Base-by-base conservation (phyloP, 2,329 filamentous ascomycete genomes). In the Trichophyton benhamiae region DNA sequence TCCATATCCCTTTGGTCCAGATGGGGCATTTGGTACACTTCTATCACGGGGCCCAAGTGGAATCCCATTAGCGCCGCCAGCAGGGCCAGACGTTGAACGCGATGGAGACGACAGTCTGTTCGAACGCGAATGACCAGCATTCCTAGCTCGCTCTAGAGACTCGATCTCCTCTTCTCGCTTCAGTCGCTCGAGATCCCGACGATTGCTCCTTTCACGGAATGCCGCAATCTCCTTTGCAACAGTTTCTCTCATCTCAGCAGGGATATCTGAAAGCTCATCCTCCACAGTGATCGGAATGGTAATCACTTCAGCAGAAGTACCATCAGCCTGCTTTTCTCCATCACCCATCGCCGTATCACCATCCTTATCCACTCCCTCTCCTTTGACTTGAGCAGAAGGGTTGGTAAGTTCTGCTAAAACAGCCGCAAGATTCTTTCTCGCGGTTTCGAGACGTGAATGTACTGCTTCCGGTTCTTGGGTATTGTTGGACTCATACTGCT, bases 241-340 rank as follows among this genome's bases (percentile, higher is more conserved):
- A 0, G 90, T 91, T 71, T 95, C 94, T 25, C 94, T 86, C 90
- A 96, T 95, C 71, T 97, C 94, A 0, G 89, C 87, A 0, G 94
- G 94, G 57, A 99, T 96, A 69, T 99, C 94, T 20, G 91, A 87
- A 52, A 99, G 80, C 70, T 99, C 94, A 70, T 99, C 95, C 65
- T 99, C 94, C 59, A 88, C 83, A 0, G 87, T 85, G 36, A 96
- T 81, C 3, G 91, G 87, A 63, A 97, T 95, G 62, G 91, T 96
- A 65, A 95, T 87, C 44, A 96, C 87, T 73, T 96, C 91, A 4
- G 89, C 85, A 60, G 84, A 83, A 46, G 76, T 75, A 38, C 85
- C 84, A 44, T 83, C 84, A 42, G 79, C 78, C 27, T 79, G 75
- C 15, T 74, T 72, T 0, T 80, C 82, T 17, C 71, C 75, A 64